Conservation (phyloP, 352 stramenopile species). For the Pythium aquatile region DNA sequence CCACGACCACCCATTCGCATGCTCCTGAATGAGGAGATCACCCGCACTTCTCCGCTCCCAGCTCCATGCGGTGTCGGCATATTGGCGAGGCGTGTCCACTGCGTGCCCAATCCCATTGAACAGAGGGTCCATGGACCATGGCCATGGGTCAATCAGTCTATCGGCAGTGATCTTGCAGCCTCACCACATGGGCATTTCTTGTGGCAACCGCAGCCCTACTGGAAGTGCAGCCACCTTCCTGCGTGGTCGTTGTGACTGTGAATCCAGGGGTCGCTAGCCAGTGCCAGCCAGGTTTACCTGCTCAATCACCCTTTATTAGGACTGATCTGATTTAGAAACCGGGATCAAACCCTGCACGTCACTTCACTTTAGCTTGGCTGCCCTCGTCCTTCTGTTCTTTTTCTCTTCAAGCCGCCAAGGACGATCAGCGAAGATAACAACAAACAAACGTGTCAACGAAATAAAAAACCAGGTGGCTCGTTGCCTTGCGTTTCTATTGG, state of each 20-base stretch:
- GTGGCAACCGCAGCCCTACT: constrained; percentile 2
- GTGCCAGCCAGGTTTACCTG: neutral
- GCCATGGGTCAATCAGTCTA: too few species aligned
- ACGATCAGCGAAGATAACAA: constrained; percentile 4
- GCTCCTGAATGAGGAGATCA: neutral
- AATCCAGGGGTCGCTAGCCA: neutral
- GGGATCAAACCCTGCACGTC: neutral
- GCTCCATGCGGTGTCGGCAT: constrained; percentile 1
- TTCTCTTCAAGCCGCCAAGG: constrained; percentile 3
- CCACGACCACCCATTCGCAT: neutral
- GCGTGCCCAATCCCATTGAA: too few species aligned
- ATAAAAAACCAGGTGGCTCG: constrained; percentile 3
- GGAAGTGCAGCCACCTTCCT: neutral
- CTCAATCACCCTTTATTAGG: constrained; percentile 1
- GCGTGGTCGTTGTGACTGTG: neutral
- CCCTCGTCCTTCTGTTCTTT: constrained; percentile 5
- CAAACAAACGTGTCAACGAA: neutral
- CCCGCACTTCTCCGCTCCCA: neutral
- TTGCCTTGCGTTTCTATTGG: neutral
- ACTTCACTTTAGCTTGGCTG: neutral
- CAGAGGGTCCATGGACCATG: too few species aligned
- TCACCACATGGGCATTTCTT: constrained; percentile 1
- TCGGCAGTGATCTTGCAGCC: too few species aligned
- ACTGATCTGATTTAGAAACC: constrained; percentile 6
- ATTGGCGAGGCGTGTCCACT: neutral